phyloP scores from a whole-genome alignment of 768 basidiomycete genomes.

The Amanita jacksonii region DNA sequence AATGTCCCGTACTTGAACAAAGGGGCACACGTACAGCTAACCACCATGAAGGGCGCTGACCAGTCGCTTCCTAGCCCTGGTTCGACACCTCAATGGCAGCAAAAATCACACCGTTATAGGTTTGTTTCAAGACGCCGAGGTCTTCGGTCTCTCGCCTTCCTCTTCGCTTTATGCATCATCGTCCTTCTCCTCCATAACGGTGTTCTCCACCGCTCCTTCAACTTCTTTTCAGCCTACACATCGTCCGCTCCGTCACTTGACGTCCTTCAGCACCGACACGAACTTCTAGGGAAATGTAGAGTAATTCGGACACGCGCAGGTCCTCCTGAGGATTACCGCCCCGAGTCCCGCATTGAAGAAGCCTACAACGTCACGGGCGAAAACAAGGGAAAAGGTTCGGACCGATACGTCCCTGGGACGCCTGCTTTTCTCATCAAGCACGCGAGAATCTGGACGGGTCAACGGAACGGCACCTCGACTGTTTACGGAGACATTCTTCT shows the following conservation, averaged over 20 bases:
- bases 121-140: neutral
- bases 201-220: neutral
- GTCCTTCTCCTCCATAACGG: neutral
- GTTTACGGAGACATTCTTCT: slow-evolving; percentile 53
- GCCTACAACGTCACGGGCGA: neutral
- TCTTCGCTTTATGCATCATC: neutral
- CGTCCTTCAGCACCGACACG: neutral
- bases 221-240: neutral
- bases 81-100: neutral
- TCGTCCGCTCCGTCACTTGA: neutral
- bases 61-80: neutral
- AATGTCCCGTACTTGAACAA: too few relatives aligned
- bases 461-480: slow-evolving; percentile 43
- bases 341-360: slow-evolving; percentile 8
- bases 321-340: slow-evolving; percentile 1
- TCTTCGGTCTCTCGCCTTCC: neutral
- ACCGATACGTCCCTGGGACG: slow-evolving; percentile 49
- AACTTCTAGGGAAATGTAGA: slow-evolving; percentile 1
- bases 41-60: slow-evolving; percentile 4
- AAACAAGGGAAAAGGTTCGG: slow-evolving; percentile 26
- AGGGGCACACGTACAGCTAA: too few relatives aligned
- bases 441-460: slow-evolving; percentile 74
- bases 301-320: slow-evolving; percentile 1
- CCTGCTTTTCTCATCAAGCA: slow-evolving; percentile 48
- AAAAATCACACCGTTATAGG: neutral